These are phyloP conservation scores for Yarrowia porcina DNA, from an alignment of 805 yeast genomes.

Conservation along the genomic window DNA sequence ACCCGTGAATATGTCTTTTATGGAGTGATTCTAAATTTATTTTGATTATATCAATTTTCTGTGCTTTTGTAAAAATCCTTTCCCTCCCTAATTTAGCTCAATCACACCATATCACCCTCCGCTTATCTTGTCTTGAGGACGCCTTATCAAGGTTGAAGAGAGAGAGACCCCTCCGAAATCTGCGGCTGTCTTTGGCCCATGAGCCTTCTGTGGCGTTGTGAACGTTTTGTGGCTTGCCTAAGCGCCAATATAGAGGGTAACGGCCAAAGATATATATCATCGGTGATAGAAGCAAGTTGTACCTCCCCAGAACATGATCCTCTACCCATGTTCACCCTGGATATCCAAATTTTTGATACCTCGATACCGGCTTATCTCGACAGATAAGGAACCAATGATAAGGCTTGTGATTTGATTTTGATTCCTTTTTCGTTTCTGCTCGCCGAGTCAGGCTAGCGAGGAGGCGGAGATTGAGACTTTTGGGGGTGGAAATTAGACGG, in stretches of 20 bases:
- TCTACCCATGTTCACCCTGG: too few relatives aligned
- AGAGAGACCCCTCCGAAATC: background rate
- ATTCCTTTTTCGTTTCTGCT: background rate
- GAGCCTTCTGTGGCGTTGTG: background rate
- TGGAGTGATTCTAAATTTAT: too few relatives aligned
- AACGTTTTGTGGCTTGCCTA: constrained; percentile 22
- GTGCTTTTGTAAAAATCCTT: background rate
- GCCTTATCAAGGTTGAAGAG: background rate
- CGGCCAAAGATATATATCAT: background rate
- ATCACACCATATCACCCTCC: background rate
- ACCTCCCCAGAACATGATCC: too few relatives aligned
- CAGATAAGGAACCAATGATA: background rate
- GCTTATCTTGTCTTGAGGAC: background rate
- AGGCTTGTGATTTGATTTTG: background rate
- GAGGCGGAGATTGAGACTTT: background rate
- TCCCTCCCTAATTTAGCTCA: background rate
- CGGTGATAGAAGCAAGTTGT: background rate
- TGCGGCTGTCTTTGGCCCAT: background rate
- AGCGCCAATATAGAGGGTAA: constrained; percentile 8
- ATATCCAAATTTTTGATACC: background rate
- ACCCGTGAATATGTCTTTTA: too few relatives aligned
- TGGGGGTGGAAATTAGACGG: too few relatives aligned
- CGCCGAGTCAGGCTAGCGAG: constrained; percentile 6
- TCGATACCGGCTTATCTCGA: background rate
- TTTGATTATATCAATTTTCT: too few relatives aligned